Evolutionary conservation across 2,329 filamentous ascomycete species (phyloP).

Genomic region (Aspergillus brunneoviolaceus): DNA sequence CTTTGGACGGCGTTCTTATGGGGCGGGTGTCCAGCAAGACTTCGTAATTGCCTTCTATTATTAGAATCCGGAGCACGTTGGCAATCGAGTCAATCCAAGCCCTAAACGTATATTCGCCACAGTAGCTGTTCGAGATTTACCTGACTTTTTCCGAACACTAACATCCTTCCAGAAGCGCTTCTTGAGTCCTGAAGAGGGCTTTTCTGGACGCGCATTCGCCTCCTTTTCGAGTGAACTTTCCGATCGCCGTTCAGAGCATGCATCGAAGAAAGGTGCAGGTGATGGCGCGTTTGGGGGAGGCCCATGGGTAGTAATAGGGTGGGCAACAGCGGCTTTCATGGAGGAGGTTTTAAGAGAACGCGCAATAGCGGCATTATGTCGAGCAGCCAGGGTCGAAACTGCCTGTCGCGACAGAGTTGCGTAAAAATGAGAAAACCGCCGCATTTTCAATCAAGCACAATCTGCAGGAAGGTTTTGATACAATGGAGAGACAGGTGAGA

Average conservation of each 20-base stretch:
- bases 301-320: slow-evolving; percentile 59
- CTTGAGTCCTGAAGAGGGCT: slow-evolving; percentile 48
- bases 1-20: slow-evolving; percentile 71
- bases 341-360: slow-evolving; percentile 38
- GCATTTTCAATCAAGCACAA: slow-evolving; percentile 20
- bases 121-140: slow-evolving; percentile 43
- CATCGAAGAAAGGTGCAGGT: slow-evolving; percentile 50
- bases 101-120: not conserved
- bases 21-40: slow-evolving; percentile 76
- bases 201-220: slow-evolving; percentile 29
- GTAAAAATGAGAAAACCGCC: slow-evolving; percentile 22
- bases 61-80: not conserved
- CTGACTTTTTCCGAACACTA: slow-evolving; percentile 64
- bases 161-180: slow-evolving; percentile 91
- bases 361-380: slow-evolving; percentile 17
- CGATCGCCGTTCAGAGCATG: slow-evolving; percentile 49
- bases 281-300: slow-evolving; percentile 60
- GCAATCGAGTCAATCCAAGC: slow-evolving; percentile 7
- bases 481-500: slow-evolving; percentile 18
- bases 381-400: slow-evolving; percentile 12
- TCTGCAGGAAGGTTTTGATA: not conserved
- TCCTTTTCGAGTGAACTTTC: slow-evolving; percentile 33
- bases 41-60: slow-evolving; percentile 51
- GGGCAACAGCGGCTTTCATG: slow-evolving; percentile 52
- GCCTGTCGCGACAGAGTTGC: slow-evolving; percentile 22